Evolutionary conservation across 768 basidiomycete genomes (phyloP), one percentile per base, ranked within the genome.

Genomic region (Amanita inopinata): DNA sequence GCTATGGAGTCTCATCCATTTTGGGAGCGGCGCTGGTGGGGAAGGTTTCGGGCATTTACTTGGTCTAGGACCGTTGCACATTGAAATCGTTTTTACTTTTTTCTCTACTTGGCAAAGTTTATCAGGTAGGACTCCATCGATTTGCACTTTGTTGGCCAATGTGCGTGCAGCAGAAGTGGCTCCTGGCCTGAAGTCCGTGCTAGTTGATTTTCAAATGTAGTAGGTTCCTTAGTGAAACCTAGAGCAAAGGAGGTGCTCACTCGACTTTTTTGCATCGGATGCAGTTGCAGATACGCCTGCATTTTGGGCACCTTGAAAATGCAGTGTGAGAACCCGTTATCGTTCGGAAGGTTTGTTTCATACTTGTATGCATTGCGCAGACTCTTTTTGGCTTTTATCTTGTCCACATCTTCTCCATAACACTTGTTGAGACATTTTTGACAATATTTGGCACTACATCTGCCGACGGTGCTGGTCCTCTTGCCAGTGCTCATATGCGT

Each of bases 201-300:
- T 22, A 23, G 12, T 31, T 3, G n/a, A n/a, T n/a, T n/a, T n/a
- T n/a, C n/a, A n/a, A n/a, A n/a, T n/a, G n/a, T n/a, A n/a, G n/a
- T n/a, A n/a, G n/a, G n/a, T n/a, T n/a, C n/a, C n/a, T n/a, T n/a
- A n/a, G n/a, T n/a, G n/a, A n/a, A n/a, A n/a, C n/a, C n/a, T n/a
- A n/a, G n/a, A n/a, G n/a, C n/a, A n/a, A n/a, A n/a, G n/a, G n/a
- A n/a, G n/a, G n/a, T n/a, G n/a, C n/a, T 15, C 81, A 82, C 54
- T 76, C 67, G 11, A 70, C 63, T 57, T 79, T 83, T 45, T 76
- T 70, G 59, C 85, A 88, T 3, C 55, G 57, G 31, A 69, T 64
- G 48, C 85, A 88, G 55, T 78, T 83, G 59, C 85, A 88, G 7
- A 66, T 60, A 49, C 71, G 76, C 38, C 70, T 62, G 46, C 85